A percentile compares a stretch with the other conserved stretches of the same genome.
phyloP scores from a whole-genome alignment of 768 basidiomycete species.

The Exidia glandulosa region DNA sequence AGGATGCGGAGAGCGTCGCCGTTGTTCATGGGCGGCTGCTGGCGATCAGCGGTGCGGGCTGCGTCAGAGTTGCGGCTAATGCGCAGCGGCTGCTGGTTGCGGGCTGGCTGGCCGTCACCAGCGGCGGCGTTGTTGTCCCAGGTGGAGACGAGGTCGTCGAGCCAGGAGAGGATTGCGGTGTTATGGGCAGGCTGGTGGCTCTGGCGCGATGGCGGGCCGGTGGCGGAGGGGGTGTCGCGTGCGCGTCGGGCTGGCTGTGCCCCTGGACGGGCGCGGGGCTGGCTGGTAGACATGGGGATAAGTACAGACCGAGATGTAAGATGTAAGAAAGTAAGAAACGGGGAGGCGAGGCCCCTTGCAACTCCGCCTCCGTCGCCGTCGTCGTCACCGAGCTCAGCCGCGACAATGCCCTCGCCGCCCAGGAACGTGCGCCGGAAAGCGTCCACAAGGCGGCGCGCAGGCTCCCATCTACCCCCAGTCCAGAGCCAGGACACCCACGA shows the following conservation, averaged over 20 bases:
- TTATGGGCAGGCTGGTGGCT: neutral
- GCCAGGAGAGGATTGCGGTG: neutral
- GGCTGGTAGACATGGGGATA: too few species aligned
- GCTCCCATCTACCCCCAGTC: conserved; percentile 44
- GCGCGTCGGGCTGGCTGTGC: too few species aligned
- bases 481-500: conserved; percentile 55
- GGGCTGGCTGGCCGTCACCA: neutral
- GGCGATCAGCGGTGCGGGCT: neutral
- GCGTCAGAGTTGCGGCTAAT: neutral
- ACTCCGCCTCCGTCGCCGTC: neutral
- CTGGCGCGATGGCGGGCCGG: neutral
- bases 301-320: too few species aligned
- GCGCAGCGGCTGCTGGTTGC: neutral
- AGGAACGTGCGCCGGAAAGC: conserved; percentile 24
- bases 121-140: neutral
- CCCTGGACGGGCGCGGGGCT: too few species aligned
- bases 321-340: too few species aligned
- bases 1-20: conserved; percentile 71
- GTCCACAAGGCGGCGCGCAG: conserved; percentile 46
- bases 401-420: neutral
- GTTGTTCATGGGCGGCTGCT: conserved; percentile 17
- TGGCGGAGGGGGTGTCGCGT: too few species aligned
- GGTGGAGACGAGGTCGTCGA: neutral
- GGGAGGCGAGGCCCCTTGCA: neutral
- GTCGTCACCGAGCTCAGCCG: neutral